Base-by-base conservation (phyloP, 176 grass and related monocot genomes). In the Carex myosuroides region DNA sequence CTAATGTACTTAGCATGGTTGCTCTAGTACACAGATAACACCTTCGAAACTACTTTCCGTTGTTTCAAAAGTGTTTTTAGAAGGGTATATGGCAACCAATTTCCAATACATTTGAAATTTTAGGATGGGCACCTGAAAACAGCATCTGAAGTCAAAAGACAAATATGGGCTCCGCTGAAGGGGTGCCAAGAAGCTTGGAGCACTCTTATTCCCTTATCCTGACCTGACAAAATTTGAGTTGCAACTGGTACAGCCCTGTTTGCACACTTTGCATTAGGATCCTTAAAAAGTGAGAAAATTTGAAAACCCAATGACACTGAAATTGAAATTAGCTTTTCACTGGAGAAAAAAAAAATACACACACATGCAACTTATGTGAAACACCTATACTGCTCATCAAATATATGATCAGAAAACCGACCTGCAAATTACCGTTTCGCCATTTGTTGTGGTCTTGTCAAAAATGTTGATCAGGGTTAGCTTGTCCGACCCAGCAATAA, bases 161-260 rank as follows among this genome's bases (percentile, higher is more conserved):
- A 87, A 86, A 95, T 93, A 88, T 99, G 96, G 65, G 79, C 84
- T 74, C 85, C 87, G 61, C 93, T 95, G 66, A 89, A 90, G 79
- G 96, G 93, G 81, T 99, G 93, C 96, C 96, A 99, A 39, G 85
- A 95, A 83, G 82, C 88, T 83, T 95, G 96, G 57, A 95, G 71
- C 74, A 89, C 88, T 89, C 93, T 86, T 85, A 95, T 88, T 21
- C 96, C 93, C 84, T 89, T 85, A 68, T 84, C 87, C 39, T 85
- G 54, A 39, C 79, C 88, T 82, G 87, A 90, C 87, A 95, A 91
- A 82, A 95, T 87, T 41, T 93, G 88, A 64, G 88, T 91, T 89
- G 96, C 96, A 90, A 93, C 57, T 74, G 89, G 79, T 61, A 85
- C 81, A 55, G 80, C 86, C 91, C 96, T 99, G 93, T 90, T 88